Base-by-base conservation (phyloP, 371 early-diverging fungal genomes). In the Circinella minor region DNA sequence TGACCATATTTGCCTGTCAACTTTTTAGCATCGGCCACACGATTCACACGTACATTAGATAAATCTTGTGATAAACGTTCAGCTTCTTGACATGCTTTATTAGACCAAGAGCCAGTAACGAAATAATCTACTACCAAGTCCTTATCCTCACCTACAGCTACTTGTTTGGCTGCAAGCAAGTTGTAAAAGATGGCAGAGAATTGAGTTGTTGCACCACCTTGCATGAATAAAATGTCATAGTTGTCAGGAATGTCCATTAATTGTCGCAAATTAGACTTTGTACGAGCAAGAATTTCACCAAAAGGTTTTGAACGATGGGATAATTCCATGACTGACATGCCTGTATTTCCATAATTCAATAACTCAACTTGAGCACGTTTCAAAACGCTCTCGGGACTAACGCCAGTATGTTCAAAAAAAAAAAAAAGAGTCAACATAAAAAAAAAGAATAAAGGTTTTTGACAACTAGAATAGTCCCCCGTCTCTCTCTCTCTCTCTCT, bases 61-160 rank as follows among this genome's bases (percentile, higher is more conserved):
- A 43, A 73, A 34, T 72, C 64, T 9, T 85, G 91, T 2, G 93
- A 92, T 39, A 97, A 77, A 36, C 90, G 87, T 48, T 84, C 83
- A 4, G 96, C 97, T 80, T 98, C 98, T 77, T 95, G 85, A 3
- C 86, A 89, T 15, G 95, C 97, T 77, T 93, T 93, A 74, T 85
- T 84, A 18, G 96, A 95, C 99, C 99, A 99, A 17, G 86, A 86
- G 59, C 99, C 99, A 0, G 95, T 93, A 36, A 98, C 92, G n/a
- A 96, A 55, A 73, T 96, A 99, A 74, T 96, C 98, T 4, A 91
- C 89, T 1, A 82, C 80, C 55, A 90, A 83, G 36, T 78, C 72
- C 18, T 72, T 72, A 3, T 73, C 71, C 20, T 78, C 71, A 63
- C 78, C 81, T 55, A 81, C 77, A 55, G 77, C 86, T 69, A 81